Conservation (phyloP, 2,329 filamentous ascomycete genomes). For the Sclerotinia minor region DNA sequence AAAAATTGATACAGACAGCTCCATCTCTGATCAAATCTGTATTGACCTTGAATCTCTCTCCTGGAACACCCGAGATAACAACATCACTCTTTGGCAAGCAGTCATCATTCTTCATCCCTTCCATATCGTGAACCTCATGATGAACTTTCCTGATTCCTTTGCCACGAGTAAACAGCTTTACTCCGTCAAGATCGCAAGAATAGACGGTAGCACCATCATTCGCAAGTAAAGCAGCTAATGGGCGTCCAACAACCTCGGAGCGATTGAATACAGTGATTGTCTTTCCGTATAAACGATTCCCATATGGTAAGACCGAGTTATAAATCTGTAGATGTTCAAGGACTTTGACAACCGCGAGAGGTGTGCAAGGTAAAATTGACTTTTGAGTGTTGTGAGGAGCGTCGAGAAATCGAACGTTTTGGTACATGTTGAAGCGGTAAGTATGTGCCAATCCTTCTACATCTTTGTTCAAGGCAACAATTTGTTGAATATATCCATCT, state of each 20-base stretch:
- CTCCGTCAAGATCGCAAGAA: slow-evolving; percentile 87
- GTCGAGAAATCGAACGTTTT: slow-evolving; percentile 95
- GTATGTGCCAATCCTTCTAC: slow-evolving; percentile 92
- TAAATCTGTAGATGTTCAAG: slow-evolving; percentile 95
- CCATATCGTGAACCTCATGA: slow-evolving; percentile 77
- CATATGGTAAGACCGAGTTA: slow-evolving; percentile 89
- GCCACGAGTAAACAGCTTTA: slow-evolving; percentile 89
- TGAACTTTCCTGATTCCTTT: slow-evolving; percentile 80
- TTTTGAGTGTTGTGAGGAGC: slow-evolving; percentile 74
- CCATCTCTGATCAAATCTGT: slow-evolving; percentile 81
- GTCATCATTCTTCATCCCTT: slow-evolving; percentile 76
- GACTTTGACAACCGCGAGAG: slow-evolving; percentile 94
- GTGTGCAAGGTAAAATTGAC: slow-evolving; percentile 92
- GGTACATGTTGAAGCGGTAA: slow-evolving; percentile 99
- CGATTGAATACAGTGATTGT: slow-evolving; percentile 96
- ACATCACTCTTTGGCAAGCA: slow-evolving; percentile 88
- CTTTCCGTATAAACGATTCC: slow-evolving; percentile 89
- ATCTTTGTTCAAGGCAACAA: slow-evolving; percentile 86
- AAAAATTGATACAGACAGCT: slow-evolving; percentile 98
- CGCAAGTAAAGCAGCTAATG: slow-evolving; percentile 86
- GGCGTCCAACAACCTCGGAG: slow-evolving; percentile 91
- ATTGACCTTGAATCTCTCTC: slow-evolving; percentile 86
- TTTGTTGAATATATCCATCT: slow-evolving; percentile 94
- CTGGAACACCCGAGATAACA: slow-evolving; percentile 89
- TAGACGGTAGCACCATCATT: slow-evolving; percentile 97